Evolutionary conservation across 345 rosid species (phyloP).

Genomic region (Eucalyptus dawsonii): DNA sequence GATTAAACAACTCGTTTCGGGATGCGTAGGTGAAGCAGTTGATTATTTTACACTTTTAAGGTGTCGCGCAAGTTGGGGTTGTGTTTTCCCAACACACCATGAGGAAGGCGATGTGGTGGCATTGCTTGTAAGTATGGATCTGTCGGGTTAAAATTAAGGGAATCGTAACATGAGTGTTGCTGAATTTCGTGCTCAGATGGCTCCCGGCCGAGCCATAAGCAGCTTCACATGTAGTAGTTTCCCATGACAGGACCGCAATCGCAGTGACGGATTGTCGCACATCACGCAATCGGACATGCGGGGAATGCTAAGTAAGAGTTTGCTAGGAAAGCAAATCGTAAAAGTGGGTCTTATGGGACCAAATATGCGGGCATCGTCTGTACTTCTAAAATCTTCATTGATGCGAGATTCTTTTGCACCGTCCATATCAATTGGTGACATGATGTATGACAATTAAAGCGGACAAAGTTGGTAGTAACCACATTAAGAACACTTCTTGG

Average conservation of each 20-base stretch:
- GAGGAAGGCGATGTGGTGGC: not conserved
- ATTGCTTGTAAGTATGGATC: slow-evolving; percentile 8
- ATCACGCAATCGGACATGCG: not conserved
- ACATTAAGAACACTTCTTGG: not conserved
- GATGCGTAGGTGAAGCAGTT: not conserved
- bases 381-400: not conserved
- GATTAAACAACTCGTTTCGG: not conserved
- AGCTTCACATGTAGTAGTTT: not conserved
- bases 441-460: not conserved
- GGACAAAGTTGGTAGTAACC: not conserved
- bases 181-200: not conserved
- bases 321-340: not conserved
- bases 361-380: not conserved
- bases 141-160: slow-evolving; percentile 1
- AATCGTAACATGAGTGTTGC: not conserved
- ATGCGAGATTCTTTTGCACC: not conserved
- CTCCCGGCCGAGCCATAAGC: not conserved
- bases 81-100: not conserved
- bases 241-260: not conserved
- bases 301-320: not conserved
- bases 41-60: not conserved
- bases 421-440: not conserved
- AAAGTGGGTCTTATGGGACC: not conserved
- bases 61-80: not conserved
- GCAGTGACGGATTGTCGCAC: not conserved